These are phyloP conservation scores for Eucalyptus cladocalyx DNA, from an alignment of 345 rosid species.

Conservation along the genomic window DNA sequence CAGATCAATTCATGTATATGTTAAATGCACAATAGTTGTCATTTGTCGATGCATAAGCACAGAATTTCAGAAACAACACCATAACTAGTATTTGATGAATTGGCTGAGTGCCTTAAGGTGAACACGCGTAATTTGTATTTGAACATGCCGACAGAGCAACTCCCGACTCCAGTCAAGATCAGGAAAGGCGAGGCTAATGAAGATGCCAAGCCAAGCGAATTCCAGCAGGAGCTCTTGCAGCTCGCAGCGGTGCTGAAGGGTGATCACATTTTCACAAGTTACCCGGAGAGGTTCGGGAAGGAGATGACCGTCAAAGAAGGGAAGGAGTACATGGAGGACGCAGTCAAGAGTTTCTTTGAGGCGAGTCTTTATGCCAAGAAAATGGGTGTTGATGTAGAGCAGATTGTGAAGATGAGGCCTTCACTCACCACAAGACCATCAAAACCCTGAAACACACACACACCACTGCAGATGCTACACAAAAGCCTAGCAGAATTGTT, in stretches of 20 bases:
- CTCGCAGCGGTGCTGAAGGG: conserved; percentile 81
- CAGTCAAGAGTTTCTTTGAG: conserved; percentile 59
- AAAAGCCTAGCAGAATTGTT: neutral
- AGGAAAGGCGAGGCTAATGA: conserved; percentile 53
- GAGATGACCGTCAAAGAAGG: conserved; percentile 77
- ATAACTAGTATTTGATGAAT: neutral
- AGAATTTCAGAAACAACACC: neutral
- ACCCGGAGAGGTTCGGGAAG: conserved; percentile 31
- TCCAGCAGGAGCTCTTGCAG: conserved; percentile 80
- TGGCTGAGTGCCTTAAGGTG: neutral
- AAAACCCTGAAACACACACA: neutral
- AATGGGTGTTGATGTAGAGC: conserved; percentile 75
- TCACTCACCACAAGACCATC: conserved; percentile 64
- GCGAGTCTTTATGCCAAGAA: conserved; percentile 48
- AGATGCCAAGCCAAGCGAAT: conserved; percentile 53
- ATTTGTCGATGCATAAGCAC: neutral
- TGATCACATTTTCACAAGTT: conserved; percentile 41
- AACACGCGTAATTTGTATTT: neutral
- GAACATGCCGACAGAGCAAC: conserved; percentile 6
- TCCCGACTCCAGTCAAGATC: conserved; percentile 54
- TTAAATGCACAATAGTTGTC: neutral
- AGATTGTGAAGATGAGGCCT: conserved; percentile 74
- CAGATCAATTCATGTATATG: neutral
- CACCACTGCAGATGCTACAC: neutral
- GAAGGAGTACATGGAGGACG: conserved; percentile 77